These are phyloP conservation scores for Penicillium silybi DNA, from an alignment of 495 filamentous ascomycete genomes.

Conservation along the genomic window DNA sequence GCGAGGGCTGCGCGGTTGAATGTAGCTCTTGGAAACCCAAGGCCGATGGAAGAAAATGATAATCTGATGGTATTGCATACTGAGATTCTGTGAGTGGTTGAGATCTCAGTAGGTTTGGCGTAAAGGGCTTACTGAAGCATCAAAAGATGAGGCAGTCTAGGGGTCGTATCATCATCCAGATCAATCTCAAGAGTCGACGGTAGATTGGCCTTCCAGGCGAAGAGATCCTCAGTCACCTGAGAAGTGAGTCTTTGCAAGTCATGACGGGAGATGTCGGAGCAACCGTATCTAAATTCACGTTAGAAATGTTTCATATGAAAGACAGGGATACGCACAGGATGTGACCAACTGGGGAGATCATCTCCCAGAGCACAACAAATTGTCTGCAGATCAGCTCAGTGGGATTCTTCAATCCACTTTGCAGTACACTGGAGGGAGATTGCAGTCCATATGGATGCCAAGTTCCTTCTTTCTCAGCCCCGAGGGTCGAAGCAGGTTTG, in stretches of 20 bases:
- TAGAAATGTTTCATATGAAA: background rate
- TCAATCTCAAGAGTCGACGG: conserved; percentile 40
- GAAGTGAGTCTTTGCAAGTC: conserved; percentile 43
- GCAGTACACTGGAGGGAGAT: conserved; percentile 11
- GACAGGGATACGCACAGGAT: conserved; percentile 35
- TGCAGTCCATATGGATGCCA: conserved; percentile 46
- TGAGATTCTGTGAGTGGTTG: conserved; percentile 10
- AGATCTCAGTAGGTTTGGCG: background rate
- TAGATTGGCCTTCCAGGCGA: conserved; percentile 46
- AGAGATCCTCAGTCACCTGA: conserved; percentile 42
- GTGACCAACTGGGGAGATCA: conserved; percentile 45
- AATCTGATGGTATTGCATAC: conserved; percentile 53
- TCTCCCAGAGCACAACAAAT: conserved; percentile 47
- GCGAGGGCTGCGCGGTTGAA: conserved; percentile 42
- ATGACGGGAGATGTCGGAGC: conserved; percentile 41
- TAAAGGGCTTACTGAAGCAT: conserved; percentile 41
- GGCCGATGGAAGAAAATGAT: conserved; percentile 50
- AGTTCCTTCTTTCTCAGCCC: conserved; percentile 30
- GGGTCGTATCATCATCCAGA: conserved; percentile 31
- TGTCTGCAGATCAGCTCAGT: conserved; percentile 42
- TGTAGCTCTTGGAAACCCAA: conserved; percentile 48
- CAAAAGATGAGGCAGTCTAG: conserved; percentile 44
- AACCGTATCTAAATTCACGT: conserved; percentile 34
- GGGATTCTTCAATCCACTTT: conserved; percentile 29
- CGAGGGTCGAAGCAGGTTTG: conserved; percentile 39